Base-by-base conservation (phyloP, 2,329 filamentous ascomycete genomes). In the Sclerotinia trifoliorum region DNA sequence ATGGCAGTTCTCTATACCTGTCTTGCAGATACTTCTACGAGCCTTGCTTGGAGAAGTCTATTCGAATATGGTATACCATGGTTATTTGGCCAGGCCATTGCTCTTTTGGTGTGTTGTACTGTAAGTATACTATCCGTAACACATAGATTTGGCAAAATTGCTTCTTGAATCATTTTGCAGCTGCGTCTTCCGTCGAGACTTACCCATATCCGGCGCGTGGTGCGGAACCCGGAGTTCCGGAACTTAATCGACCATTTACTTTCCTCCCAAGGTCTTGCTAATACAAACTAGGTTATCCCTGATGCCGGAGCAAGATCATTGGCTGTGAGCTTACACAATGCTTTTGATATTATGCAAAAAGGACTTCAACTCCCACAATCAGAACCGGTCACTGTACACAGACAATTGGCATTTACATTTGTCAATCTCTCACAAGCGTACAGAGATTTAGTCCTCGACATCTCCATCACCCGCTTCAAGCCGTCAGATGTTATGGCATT, bases 361-460 rank as follows among this genome's bases (percentile, higher is more conserved):
- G 79, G 78, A 15, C 77, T 83, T 24, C 73, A 75, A 11, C 73
- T 83, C 24, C 79, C 81, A 3, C 76, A 78, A 39, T 60, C 75
- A 56, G 76, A 81, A 68, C 76, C 75, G 19, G 69, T 77, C 15
- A 73, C 70, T 49, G 75, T 78, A 70, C 80, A 83, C 44, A 79
- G 82, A 55, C 78, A 80, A 49, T 77, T 88, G 24, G 80, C 82
- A 5, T 81, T 80, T 69, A 80, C 82, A 0, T 86, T 86, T 68
- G 84, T 87, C 69, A 81, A 84, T 68, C 78, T 88, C 66, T 86
- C 85, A 19, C 80, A 85, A 70, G 83, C 82, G 2, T 82, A 85
- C 69, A 80, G 85, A 74, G 86, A 88, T 71, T 80, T 88, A 69
- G 80, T 81, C 17, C 80, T 86, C 65, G 85, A 87, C 66, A 80